Conservation (phyloP, 768 basidiomycete genomes). For the Pleurotus cornucopiae region DNA sequence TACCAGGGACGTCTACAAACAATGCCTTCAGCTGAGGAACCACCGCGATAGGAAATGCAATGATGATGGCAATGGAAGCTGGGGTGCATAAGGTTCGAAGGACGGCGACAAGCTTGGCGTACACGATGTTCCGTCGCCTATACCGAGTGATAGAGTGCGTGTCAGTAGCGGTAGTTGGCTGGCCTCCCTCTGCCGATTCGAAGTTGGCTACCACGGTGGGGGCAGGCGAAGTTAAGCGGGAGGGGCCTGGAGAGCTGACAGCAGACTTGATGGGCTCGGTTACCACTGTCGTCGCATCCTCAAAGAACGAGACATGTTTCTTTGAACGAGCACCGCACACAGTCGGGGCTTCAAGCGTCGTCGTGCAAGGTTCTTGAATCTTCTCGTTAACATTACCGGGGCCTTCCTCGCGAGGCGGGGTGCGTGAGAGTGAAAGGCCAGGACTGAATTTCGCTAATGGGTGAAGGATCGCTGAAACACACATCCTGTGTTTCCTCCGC, state of each 20-base stretch:
- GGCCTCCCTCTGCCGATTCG: too few relatives aligned
- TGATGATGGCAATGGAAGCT: conserved; percentile 47
- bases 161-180: not conserved
- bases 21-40: conserved; percentile 56
- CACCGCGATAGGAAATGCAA: conserved; percentile 53
- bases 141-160: conserved; percentile 7
- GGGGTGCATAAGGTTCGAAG: conserved; percentile 40
- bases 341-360: not conserved
- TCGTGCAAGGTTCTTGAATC: conserved; percentile 3
- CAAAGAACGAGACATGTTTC: conserved; percentile 18
- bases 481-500: conserved; percentile 27
- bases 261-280: not conserved
- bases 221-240: not conserved
- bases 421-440: not conserved
- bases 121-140: conserved; percentile 4
- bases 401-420: not conserved
- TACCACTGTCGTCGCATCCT: conserved; percentile 16
- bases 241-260: not conserved
- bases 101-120: conserved; percentile 16
- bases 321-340: not conserved
- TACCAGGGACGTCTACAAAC: conserved; percentile 44
- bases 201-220: not conserved
- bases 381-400: not conserved
- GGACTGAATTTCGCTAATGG: conserved; percentile 8
- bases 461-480: conserved; percentile 17